Percentiles rank a stretch among this genome's conserved stretches.
These are phyloP conservation scores for Kappamyces sp. DNA, from an alignment of 192 early-diverging fungal genomes.

Conservation along the genomic window DNA sequence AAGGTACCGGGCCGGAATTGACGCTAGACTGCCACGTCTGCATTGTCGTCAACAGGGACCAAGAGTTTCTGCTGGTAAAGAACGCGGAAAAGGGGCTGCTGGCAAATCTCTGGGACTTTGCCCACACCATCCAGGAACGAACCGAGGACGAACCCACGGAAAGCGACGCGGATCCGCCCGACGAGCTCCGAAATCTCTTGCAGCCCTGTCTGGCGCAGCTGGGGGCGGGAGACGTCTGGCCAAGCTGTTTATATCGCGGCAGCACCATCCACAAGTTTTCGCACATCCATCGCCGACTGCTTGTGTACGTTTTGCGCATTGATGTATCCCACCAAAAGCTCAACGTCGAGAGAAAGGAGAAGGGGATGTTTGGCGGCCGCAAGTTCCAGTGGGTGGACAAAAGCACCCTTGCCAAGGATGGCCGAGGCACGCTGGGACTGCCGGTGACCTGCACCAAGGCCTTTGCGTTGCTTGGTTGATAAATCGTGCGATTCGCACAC, in stretches of 20 bases:
- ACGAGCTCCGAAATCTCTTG: conserved; percentile 19
- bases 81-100: conserved; percentile 55
- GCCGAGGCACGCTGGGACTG: too few relatives aligned
- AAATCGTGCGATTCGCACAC: too few relatives aligned
- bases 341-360: too few relatives aligned
- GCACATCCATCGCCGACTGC: conserved; percentile 40
- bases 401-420: too few relatives aligned
- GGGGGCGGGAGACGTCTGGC: neutral
- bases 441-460: too few relatives aligned
- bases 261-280: conserved; percentile 54
- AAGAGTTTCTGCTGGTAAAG: conserved; percentile 48
- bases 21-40: conserved; percentile 48
- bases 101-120: conserved; percentile 76
- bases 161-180: conserved; percentile 6
- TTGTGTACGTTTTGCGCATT: too few relatives aligned
- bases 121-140: conserved; percentile 35
- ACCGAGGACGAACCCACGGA: conserved; percentile 15
- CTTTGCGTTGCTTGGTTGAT: too few relatives aligned
- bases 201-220: conserved; percentile 17
- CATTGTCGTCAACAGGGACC: conserved; percentile 38
- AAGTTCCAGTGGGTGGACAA: too few relatives aligned
- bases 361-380: too few relatives aligned
- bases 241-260: neutral
- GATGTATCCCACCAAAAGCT: neutral
- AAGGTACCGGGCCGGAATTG: neutral